A percentile compares a stretch with the other conserved stretches of the same genome.
phyloP scores from a whole-genome alignment of 179 eudicot species.

The Beta macrorhiza region DNA sequence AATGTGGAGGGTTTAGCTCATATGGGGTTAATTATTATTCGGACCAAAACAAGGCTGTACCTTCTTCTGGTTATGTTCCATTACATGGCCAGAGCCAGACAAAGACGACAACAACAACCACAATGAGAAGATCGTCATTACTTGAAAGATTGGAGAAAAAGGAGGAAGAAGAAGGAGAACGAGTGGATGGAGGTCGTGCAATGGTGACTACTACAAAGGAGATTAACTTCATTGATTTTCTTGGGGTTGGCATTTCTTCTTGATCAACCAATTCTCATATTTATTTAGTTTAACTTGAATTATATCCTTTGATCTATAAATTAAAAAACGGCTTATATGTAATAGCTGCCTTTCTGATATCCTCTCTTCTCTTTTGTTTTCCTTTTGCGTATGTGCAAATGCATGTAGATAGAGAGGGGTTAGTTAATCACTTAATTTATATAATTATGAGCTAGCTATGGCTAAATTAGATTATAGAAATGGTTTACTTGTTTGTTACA shows the following conservation, averaged over 20 bases:
- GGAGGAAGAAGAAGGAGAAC: slow-evolving; percentile 34
- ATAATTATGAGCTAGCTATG: slow-evolving; percentile 16
- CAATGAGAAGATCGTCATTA: slow-evolving; percentile 15
- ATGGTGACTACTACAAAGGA: slow-evolving; percentile 36
- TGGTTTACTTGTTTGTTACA: slow-evolving; percentile 15
- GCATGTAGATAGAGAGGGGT: slow-evolving; percentile 30
- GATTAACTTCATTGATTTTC: slow-evolving; percentile 79
- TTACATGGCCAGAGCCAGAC: background rate
- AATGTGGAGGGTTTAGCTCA: slow-evolving; percentile 12
- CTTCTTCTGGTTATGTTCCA: background rate
- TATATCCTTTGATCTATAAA: slow-evolving; percentile 9
- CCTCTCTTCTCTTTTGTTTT: slow-evolving; percentile 24
- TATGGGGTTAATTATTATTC: slow-evolving; percentile 17
- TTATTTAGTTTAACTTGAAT: slow-evolving; percentile 9
- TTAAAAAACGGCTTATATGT: slow-evolving; percentile 1
- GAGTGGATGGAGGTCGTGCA: slow-evolving; percentile 19
- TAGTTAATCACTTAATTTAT: slow-evolving; percentile 11
- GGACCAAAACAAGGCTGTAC: slow-evolving; percentile 2
- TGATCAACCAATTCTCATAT: slow-evolving; percentile 21
- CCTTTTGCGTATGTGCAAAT: slow-evolving; percentile 24
- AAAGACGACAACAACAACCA: background rate
- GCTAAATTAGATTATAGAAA: background rate
- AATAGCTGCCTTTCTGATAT: background rate
- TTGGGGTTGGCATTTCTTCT: slow-evolving; percentile 88
- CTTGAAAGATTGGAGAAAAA: slow-evolving; percentile 24